Evolutionary conservation across 202 grass and related monocot species (phyloP).

Genomic region (Zizania palustris): DNA sequence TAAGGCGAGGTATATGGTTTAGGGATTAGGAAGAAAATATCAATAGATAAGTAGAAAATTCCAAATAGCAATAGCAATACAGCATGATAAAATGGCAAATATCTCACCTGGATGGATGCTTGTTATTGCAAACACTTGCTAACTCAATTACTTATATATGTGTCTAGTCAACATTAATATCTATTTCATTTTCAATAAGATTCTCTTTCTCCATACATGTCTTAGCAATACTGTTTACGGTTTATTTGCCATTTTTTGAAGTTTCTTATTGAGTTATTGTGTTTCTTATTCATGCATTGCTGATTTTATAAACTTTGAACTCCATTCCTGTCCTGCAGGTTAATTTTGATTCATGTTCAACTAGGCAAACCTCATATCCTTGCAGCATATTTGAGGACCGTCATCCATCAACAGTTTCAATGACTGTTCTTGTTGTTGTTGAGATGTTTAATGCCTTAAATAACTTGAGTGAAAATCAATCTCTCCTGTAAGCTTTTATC

Average conservation of each 20-base stretch:
- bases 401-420: constrained; percentile 98
- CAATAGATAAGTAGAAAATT: too few species aligned
- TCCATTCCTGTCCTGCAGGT: constrained; percentile 55
- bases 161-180: neutral
- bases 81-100: neutral
- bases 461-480: constrained; percentile 99
- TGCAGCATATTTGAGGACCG: constrained; percentile 94
- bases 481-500: constrained; percentile 76
- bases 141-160: constrained; percentile 19
- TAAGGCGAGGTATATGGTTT: too few species aligned
- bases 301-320: constrained; percentile 9
- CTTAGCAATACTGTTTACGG: neutral
- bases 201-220: constrained; percentile 17
- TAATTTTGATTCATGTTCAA: constrained; percentile 96
- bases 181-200: constrained; percentile 16
- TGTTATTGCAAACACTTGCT: neutral
- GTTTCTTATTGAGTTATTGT: constrained; percentile 14
- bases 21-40: too few species aligned
- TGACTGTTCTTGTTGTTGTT: constrained; percentile 97
- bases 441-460: constrained; percentile 99
- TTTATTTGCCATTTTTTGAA: constrained; percentile 8
- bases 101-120: constrained; percentile 20
- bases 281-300: constrained; percentile 4
- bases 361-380: constrained; percentile 84
- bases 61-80: too few species aligned